A percentile compares a stretch with the other conserved stretches of the same genome.
Conservation (phyloP, 495 filamentous ascomycete species). For the Aspergillus egyptiacus region DNA sequence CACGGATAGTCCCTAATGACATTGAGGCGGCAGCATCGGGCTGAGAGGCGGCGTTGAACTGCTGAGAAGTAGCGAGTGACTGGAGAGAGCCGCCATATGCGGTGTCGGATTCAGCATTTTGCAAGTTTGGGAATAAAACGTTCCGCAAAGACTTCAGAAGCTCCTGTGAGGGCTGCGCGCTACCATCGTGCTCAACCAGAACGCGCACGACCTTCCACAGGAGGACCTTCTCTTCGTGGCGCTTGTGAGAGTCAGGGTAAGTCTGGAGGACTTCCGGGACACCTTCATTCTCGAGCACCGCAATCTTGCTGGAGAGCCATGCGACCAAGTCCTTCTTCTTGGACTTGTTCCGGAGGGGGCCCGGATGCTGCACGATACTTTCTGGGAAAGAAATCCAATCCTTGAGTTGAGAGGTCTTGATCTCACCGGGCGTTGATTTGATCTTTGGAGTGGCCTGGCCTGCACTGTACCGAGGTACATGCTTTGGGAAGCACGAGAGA, state of each 20-base stretch:
- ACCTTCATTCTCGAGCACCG: conserved; percentile 58
- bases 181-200: conserved; percentile 81
- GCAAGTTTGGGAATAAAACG: conserved; percentile 62
- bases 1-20: conserved; percentile 63
- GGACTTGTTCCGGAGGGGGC: conserved; percentile 77
- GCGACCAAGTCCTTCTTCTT: conserved; percentile 90
- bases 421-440: conserved; percentile 76
- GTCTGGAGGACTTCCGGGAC: conserved; percentile 43
- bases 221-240: conserved; percentile 73
- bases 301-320: conserved; percentile 75
- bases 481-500: conserved; percentile 80
- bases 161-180: conserved; percentile 63
- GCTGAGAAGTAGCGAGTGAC: conserved; percentile 26
- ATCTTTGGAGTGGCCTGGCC: conserved; percentile 68
- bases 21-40: conserved; percentile 61
- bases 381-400: conserved; percentile 64
- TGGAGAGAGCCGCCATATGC: conserved; percentile 18
- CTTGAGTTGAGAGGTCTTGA: conserved; percentile 66
- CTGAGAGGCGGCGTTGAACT: conserved; percentile 26
- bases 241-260: conserved; percentile 54
- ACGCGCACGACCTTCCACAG: conserved; percentile 82
- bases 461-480: conserved; percentile 78
- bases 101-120: conserved; percentile 29
- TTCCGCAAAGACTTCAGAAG: conserved; percentile 68
- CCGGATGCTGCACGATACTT: conserved; percentile 74